These are phyloP conservation scores for Microcyclospora tardicrescens DNA, from an alignment of 2,329 filamentous ascomycete genomes.

Conservation along the genomic window DNA sequence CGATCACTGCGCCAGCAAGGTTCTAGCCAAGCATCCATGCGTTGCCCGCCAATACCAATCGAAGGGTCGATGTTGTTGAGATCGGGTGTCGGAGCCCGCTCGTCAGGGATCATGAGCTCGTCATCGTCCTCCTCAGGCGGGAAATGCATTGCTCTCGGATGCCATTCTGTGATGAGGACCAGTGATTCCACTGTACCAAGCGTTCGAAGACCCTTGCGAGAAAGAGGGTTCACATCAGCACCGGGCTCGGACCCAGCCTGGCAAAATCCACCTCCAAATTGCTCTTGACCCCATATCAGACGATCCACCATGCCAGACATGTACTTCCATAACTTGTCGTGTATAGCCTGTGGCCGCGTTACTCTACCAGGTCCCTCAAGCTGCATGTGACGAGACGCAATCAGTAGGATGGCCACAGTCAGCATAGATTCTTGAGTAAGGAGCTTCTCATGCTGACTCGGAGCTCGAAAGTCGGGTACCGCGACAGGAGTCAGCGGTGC, in stretches of 20 bases:
- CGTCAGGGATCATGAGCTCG: constrained; percentile 53
- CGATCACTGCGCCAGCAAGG: constrained; percentile 83
- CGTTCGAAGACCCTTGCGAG: constrained; percentile 61
- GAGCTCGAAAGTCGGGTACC: constrained; percentile 75
- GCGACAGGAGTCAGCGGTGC: constrained; percentile 89
- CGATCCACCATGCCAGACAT: constrained; percentile 90
- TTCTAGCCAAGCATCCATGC: constrained; percentile 92
- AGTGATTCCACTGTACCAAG: constrained; percentile 89
- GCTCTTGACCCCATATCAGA: constrained; percentile 90
- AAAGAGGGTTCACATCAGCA: constrained; percentile 51
- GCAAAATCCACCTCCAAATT: constrained; percentile 80
- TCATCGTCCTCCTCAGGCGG: constrained; percentile 58
- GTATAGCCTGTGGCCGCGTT: constrained; percentile 79
- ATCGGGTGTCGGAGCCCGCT: constrained; percentile 49
- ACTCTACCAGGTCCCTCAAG: constrained; percentile 67
- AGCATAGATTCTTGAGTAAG: constrained; percentile 87
- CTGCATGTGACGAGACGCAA: constrained; percentile 73
- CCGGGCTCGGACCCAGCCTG: constrained; percentile 54
- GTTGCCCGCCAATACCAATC: constrained; percentile 60
- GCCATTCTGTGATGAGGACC: constrained; percentile 92
- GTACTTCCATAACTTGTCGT: constrained; percentile 91
- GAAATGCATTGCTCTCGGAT: constrained; percentile 87
- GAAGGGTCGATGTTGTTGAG: constrained; percentile 40
- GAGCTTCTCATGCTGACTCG: constrained; percentile 65
- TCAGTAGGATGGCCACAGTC: constrained; percentile 79